Evolutionary conservation across 2,329 filamentous ascomycete species (phyloP).

Genomic region (Apiospora sp.): DNA sequence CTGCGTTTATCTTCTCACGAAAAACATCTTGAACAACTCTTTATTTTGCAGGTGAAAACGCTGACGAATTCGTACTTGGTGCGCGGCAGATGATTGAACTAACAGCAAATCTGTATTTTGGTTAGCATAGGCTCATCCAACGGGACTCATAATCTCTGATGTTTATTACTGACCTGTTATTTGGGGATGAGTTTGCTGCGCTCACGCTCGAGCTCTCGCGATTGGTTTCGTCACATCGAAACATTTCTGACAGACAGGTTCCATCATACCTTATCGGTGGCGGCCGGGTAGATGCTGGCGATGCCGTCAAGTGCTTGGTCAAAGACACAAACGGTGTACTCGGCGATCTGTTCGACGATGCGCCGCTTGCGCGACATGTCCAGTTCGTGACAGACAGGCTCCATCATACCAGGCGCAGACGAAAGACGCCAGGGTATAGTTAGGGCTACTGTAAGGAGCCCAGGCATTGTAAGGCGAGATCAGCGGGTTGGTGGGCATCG

Average conservation of each 20-base stretch:
- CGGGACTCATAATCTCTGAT: background rate
- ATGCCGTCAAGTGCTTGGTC: constrained; percentile 36
- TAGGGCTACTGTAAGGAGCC: too few relatives aligned
- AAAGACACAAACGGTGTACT: constrained; percentile 35
- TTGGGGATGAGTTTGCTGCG: background rate
- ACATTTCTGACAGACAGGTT: background rate
- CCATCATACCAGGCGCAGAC: too few relatives aligned
- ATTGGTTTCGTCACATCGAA: background rate
- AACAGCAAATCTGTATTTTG: background rate
- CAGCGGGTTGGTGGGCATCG: too few relatives aligned
- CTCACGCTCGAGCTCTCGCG: background rate
- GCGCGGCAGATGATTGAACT: too few relatives aligned
- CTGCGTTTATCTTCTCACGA: too few relatives aligned
- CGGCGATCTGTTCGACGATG: constrained; percentile 41
- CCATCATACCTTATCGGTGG: background rate
- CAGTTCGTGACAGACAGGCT: constrained; percentile 34
- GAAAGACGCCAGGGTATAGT: too few relatives aligned
- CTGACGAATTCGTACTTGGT: too few relatives aligned
- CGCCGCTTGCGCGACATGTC: constrained; percentile 35
- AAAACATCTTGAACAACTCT: too few relatives aligned
- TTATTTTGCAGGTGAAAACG: too few relatives aligned
- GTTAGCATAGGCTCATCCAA: background rate
- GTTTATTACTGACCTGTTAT: background rate
- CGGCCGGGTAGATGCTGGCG: constrained; percentile 39
- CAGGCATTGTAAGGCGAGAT: too few relatives aligned